phyloP scores from a whole-genome alignment of 345 rosid genomes.

The Aquilaria sinensis region DNA sequence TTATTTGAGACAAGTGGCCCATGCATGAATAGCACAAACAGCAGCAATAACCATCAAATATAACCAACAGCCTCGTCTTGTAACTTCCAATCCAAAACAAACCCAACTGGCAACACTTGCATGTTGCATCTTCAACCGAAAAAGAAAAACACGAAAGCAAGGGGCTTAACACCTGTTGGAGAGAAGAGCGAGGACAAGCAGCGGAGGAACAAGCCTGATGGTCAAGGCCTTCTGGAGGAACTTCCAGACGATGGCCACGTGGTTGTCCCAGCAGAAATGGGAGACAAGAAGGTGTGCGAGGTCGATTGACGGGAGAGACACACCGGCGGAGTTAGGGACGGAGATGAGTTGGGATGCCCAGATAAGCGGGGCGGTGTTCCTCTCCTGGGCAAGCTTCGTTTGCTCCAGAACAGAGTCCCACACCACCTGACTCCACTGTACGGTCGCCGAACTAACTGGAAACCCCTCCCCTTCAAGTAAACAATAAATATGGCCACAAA shows the following conservation, averaged over 20 bases:
- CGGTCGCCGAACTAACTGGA: conserved; percentile 12
- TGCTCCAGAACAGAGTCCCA: conserved; percentile 67
- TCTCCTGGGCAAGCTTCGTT: conserved; percentile 61
- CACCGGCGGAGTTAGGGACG: conserved; percentile 51
- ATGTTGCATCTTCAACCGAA: too few relatives aligned
- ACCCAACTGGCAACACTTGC: too few relatives aligned
- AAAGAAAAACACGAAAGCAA: not conserved
- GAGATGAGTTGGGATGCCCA: conserved; percentile 74
- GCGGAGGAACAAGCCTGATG: conserved; percentile 59
- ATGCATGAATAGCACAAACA: too few relatives aligned
- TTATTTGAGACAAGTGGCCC: too few relatives aligned
- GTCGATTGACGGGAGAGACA: conserved; percentile 59
- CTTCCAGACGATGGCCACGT: conserved; percentile 89
- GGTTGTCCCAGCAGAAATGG: conserved; percentile 84
- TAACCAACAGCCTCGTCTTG: not conserved
- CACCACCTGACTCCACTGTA: conserved; percentile 23
- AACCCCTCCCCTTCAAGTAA: too few relatives aligned
- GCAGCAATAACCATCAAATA: not conserved
- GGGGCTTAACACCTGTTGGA: conserved; percentile 45
- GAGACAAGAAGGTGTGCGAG: conserved; percentile 79
- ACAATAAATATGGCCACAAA: too few relatives aligned
- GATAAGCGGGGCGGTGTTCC: conserved; percentile 56
- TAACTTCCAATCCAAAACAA: not conserved
- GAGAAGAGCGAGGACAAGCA: conserved; percentile 81
- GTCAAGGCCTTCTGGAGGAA: conserved; percentile 80